Conservation (phyloP, 2,329 filamentous ascomycete genomes). For the Beauveria sp. region DNA sequence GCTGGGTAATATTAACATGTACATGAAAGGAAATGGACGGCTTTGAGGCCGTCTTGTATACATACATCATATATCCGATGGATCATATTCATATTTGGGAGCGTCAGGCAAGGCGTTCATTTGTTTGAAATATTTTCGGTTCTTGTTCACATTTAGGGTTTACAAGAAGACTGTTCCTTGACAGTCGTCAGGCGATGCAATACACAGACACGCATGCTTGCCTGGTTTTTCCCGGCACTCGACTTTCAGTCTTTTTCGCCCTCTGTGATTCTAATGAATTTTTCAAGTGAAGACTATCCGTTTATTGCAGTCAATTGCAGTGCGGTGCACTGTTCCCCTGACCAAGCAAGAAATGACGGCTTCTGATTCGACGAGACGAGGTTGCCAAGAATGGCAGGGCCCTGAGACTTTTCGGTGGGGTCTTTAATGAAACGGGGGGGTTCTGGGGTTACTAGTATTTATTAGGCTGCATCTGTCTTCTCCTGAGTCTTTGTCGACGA, state of each 20-base stretch:
- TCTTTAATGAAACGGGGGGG: constrained; percentile 6
- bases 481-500: neutral
- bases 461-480: neutral
- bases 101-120: neutral
- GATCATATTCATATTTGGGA: neutral
- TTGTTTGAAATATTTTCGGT: neutral
- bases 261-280: too few relatives aligned
- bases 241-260: too few relatives aligned
- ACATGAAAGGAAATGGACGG: neutral
- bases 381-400: neutral
- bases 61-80: neutral
- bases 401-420: neutral
- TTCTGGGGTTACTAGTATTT: neutral
- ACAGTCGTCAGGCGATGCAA: neutral
- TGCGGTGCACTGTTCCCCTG: neutral
- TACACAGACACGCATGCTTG: neutral
- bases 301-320: too few relatives aligned
- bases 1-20: neutral
- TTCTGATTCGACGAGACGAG: neutral
- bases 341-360: neutral
- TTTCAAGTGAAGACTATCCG: neutral
- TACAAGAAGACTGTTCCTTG: neutral
- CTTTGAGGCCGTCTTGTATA: neutral
- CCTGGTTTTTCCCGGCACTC: neutral
- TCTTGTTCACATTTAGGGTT: too few relatives aligned